Conservation (phyloP, 225 moss, liverwort and hornwort genomes). For the Polytrichum commune region DNA sequence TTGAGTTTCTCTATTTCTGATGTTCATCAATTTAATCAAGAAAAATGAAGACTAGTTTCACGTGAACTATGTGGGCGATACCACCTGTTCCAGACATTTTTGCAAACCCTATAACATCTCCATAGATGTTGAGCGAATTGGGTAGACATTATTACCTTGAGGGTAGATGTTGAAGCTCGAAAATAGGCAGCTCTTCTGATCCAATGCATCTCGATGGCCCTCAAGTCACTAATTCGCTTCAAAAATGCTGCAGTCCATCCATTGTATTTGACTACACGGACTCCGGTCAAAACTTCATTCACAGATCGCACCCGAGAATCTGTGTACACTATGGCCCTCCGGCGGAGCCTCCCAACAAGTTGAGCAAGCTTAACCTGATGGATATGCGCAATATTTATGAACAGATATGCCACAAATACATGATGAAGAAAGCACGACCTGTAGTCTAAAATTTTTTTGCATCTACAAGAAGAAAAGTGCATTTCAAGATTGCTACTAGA, state of each 20-base stretch:
- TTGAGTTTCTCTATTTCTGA: no score
- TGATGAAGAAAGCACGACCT: background rate
- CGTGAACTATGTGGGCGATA: background rate
- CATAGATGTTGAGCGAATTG: no score
- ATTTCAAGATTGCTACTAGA: no score
- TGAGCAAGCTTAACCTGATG: slow-evolving; percentile 53
- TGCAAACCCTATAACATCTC: no score
- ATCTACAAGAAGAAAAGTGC: no score
- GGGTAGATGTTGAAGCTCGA: slow-evolving; percentile 57
- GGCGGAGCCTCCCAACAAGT: slow-evolving; percentile 52
- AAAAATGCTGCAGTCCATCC: slow-evolving; percentile 88
- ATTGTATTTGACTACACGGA: slow-evolving; percentile 92
- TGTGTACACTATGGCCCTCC: slow-evolving; percentile 52
- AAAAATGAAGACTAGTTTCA: background rate
- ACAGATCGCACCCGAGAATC: slow-evolving; percentile 77
- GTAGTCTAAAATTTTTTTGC: no score
- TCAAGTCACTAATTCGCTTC: slow-evolving; percentile 59
- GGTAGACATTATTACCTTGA: slow-evolving; percentile 24
- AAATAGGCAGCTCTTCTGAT: slow-evolving; percentile 57
- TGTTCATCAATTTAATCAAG: no score
- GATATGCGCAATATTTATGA: slow-evolving; percentile 17
- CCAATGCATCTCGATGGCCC: slow-evolving; percentile 63
- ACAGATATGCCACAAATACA: slow-evolving; percentile 13
- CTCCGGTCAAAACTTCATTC: slow-evolving; percentile 71
- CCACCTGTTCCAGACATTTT: no score